phyloP scores from a whole-genome alignment of 2,329 filamentous ascomycete genomes.

The Fusarium sacchari region DNA sequence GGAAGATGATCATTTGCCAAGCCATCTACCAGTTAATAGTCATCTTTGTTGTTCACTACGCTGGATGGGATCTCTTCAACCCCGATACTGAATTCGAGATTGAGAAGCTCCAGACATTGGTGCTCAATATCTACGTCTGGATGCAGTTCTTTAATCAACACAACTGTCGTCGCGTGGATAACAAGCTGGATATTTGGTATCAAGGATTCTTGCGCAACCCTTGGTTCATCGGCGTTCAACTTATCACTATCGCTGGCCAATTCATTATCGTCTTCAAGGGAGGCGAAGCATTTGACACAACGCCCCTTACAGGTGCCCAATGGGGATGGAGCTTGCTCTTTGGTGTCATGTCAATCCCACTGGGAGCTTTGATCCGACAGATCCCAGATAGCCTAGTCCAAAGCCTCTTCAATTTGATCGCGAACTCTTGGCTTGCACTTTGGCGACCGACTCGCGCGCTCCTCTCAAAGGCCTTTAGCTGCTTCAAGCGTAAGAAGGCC shows the following conservation, averaged over 20 bases:
- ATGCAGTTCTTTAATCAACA: slow-evolving; percentile 91
- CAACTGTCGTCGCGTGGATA: slow-evolving; percentile 82
- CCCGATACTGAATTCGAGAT: slow-evolving; percentile 52
- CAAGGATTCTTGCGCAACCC: slow-evolving; percentile 79
- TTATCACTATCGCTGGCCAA: slow-evolving; percentile 75
- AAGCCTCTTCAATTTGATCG: slow-evolving; percentile 35
- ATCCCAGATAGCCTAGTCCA: slow-evolving; percentile 51
- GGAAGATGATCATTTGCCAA: slow-evolving; percentile 73
- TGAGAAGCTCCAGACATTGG: slow-evolving; percentile 67
- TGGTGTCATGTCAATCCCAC: slow-evolving; percentile 72
- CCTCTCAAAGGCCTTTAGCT: slow-evolving; percentile 25
- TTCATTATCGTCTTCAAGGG: slow-evolving; percentile 78
- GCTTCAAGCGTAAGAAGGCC: slow-evolving; percentile 38
- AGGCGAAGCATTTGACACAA: slow-evolving; percentile 72
- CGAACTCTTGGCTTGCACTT: slow-evolving; percentile 2
- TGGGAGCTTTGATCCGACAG: slow-evolving; percentile 59
- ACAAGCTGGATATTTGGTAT: slow-evolving; percentile 81
- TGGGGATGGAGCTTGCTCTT: slow-evolving; percentile 78
- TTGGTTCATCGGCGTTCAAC: slow-evolving; percentile 78
- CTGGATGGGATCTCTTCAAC: slow-evolving; percentile 65
- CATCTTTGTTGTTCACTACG: slow-evolving; percentile 70
- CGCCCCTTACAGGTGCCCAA: slow-evolving; percentile 68
- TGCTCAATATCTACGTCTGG: slow-evolving; percentile 90
- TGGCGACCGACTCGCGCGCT: slow-evolving; percentile 26
- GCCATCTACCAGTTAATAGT: slow-evolving; percentile 69